Percentiles rank a stretch among this genome's conserved stretches.
Conservation (phyloP, 108 stramenopile species). For the Skeletonema tropicum region DNA sequence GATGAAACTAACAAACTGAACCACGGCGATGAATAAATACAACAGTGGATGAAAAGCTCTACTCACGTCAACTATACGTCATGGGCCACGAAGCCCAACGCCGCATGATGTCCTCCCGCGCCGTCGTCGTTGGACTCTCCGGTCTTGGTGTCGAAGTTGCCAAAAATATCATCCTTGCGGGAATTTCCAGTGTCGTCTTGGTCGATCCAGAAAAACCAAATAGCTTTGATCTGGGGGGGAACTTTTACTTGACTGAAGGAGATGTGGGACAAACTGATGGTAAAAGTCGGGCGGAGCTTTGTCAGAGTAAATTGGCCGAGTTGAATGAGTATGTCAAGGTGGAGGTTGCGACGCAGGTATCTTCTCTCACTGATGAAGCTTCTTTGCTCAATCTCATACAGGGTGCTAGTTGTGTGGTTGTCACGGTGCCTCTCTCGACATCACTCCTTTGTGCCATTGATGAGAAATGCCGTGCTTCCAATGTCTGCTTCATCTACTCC, state of each 20-base stretch:
- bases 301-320: constrained; percentile 68
- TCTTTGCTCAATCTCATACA: constrained; percentile 58
- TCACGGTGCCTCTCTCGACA: constrained; percentile 78
- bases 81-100: constrained; percentile 99
- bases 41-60: constrained; percentile 95
- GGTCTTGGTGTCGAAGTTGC: constrained; percentile 96
- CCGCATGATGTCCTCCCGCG: constrained; percentile 92
- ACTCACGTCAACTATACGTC: constrained; percentile 99
- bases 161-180: constrained; percentile 95
- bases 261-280: constrained; percentile 32
- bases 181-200: constrained; percentile 76
- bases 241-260: constrained; percentile 73
- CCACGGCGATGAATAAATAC: not conserved
- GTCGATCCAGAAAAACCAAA: constrained; percentile 72
- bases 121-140: constrained; percentile 87
- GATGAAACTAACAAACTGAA: not conserved
- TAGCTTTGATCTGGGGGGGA: constrained; percentile 85
- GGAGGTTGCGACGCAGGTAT: constrained; percentile 54
- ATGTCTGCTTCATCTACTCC: constrained; percentile 80
- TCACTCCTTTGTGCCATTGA: constrained; percentile 67
- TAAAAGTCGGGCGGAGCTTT: constrained; percentile 62
- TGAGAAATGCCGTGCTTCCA: constrained; percentile 69
- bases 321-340: constrained; percentile 89
- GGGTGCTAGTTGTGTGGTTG: constrained; percentile 57
- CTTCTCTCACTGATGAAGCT: constrained; percentile 54